Base-by-base conservation (phyloP, 2,329 filamentous ascomycete species). In the Alternaria gaisen region DNA sequence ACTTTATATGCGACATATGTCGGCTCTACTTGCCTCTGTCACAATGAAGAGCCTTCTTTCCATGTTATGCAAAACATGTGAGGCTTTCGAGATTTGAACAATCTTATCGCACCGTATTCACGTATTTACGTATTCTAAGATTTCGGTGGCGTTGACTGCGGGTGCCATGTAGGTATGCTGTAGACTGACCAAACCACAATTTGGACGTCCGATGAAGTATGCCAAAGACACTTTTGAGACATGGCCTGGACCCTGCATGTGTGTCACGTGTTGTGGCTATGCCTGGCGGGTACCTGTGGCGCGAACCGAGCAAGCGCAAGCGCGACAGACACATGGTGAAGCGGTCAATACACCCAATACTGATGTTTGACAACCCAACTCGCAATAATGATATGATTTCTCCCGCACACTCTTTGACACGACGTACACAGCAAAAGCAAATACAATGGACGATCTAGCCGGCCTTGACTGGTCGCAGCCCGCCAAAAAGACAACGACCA, bases 391-490 rank as follows among this genome's bases (percentile, higher is more conserved):
- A 67, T 61, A 71, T 72, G 63, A 71, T 55, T 57, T 53, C 41
- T 24, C 30, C 32, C 43, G 40, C 61, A 47, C 55, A 51, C 43
- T 53, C 40, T 38, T 51, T 64, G 53, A 54, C 18, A 59, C 55
- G 10, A 42, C 40, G 48, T 18, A 43, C 30, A 42, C 47, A 53
- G 40, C 41, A 63, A 9, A 44, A 69, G 36, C 54, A 44, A 84
- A 84, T 44, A 69, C 56, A 41, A 85, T 85, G 83, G 81, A 85
- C 68, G 83, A 85, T 64, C 73, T 85, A 18, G 71, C 81, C 52
- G 79, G 81, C 65, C 79, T 84, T 56, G 82, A 84, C 74, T 85
- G 83, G 83, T 77, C 73, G 32, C 70, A 76, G 46, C 68, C 72
- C 40, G 67, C 64, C 65, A 72, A 72, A 65, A 68, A 72, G 52